Percentiles rank a stretch among this genome's conserved stretches.
Evolutionary conservation across 495 filamentous ascomycete species (phyloP).

Genomic region (Annulohypoxylon bovei): DNA sequence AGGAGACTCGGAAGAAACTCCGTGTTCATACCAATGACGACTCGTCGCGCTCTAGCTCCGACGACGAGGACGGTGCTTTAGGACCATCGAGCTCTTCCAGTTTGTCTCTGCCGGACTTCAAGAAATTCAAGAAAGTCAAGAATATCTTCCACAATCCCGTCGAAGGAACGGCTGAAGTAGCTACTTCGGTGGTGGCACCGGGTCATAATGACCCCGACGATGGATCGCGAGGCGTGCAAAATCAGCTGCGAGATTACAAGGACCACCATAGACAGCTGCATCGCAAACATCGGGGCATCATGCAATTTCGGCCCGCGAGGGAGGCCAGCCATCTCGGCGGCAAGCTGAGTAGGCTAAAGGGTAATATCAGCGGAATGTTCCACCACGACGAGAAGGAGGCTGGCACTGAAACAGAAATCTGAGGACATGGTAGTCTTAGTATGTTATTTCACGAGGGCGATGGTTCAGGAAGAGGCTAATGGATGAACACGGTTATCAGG

Average conservation of each 20-base stretch:
- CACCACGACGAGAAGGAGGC: conserved; percentile 66
- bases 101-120: conserved; percentile 34
- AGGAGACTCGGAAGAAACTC: conserved; percentile 42
- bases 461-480: background rate
- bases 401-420: conserved; percentile 71
- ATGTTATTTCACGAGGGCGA: background rate
- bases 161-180: conserved; percentile 35
- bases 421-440: background rate
- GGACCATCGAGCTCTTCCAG: conserved; percentile 51
- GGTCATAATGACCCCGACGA: conserved; percentile 46
- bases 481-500: background rate
- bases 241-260: conserved; percentile 62
- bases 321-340: conserved; percentile 68
- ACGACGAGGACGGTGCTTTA: conserved; percentile 28
- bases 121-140: conserved; percentile 46
- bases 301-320: conserved; percentile 75
- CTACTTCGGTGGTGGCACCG: conserved; percentile 39
- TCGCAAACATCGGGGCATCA: conserved; percentile 70
- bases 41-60: conserved; percentile 42
- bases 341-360: conserved; percentile 63
- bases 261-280: conserved; percentile 68
- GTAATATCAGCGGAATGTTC: conserved; percentile 62
- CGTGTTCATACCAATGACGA: conserved; percentile 49
- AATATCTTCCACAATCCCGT: conserved; percentile 50
- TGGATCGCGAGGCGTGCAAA: conserved; percentile 52